A percentile compares a stretch with the other conserved stretches of the same genome.
These are phyloP conservation scores for Penicillium sp. DNA, from an alignment of 2,329 filamentous ascomycete genomes.

Conservation along the genomic window DNA sequence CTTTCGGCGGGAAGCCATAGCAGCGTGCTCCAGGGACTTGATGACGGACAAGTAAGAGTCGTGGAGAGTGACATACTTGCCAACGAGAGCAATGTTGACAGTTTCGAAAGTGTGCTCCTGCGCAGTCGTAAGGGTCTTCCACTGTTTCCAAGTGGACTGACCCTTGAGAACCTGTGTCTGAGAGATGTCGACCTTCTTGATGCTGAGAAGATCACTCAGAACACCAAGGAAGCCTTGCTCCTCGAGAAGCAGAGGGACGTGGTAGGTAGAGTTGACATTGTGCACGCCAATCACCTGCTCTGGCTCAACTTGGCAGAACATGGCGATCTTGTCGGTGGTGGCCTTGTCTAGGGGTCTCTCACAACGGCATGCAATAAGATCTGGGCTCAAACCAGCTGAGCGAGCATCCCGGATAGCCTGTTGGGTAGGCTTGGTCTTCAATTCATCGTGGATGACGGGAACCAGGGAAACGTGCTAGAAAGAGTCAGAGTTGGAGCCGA, in stretches of 20 bases:
- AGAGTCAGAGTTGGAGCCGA: background rate
- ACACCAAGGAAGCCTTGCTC: slow-evolving; percentile 72
- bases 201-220: slow-evolving; percentile 61
- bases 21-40: slow-evolving; percentile 57
- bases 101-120: slow-evolving; percentile 64
- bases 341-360: slow-evolving; percentile 68
- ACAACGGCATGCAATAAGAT: slow-evolving; percentile 90
- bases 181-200: slow-evolving; percentile 50
- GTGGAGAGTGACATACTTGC: slow-evolving; percentile 82
- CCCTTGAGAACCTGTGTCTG: slow-evolving; percentile 59
- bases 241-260: slow-evolving; percentile 84
- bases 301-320: slow-evolving; percentile 79
- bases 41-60: slow-evolving; percentile 82
- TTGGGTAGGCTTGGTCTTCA: slow-evolving; percentile 97
- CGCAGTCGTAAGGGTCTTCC: slow-evolving; percentile 68
- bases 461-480: slow-evolving; percentile 65
- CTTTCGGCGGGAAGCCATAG: slow-evolving; percentile 13
- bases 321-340: slow-evolving; percentile 82
- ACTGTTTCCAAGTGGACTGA: slow-evolving; percentile 68
- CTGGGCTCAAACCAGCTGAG: slow-evolving; percentile 70
- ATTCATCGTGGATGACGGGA: slow-evolving; percentile 68
- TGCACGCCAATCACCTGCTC: slow-evolving; percentile 83
- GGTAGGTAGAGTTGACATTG: slow-evolving; percentile 86
- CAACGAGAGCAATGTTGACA: slow-evolving; percentile 83
- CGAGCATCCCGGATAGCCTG: slow-evolving; percentile 80